A percentile compares a stretch with the other conserved stretches of the same genome.
These are phyloP conservation scores for Cladophialophora chaetospira DNA, from an alignment of 2,329 filamentous ascomycete genomes.

Conservation along the genomic window DNA sequence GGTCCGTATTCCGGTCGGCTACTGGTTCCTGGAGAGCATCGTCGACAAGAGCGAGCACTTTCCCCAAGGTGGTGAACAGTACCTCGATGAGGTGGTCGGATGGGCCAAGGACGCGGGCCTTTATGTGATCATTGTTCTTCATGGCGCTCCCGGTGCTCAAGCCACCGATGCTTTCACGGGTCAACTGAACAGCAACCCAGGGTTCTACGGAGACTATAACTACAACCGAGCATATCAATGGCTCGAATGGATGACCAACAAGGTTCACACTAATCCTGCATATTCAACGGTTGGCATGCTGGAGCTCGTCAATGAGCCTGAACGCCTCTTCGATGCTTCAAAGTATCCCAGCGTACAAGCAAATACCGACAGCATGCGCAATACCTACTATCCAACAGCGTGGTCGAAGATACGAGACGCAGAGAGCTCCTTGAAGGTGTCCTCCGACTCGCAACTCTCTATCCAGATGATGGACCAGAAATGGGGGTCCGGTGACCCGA, in stretches of 20 bases:
- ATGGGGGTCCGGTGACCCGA: slow-evolving; percentile 61
- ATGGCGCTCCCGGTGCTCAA: slow-evolving; percentile 56
- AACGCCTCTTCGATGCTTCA: slow-evolving; percentile 41
- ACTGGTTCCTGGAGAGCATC: slow-evolving; percentile 56
- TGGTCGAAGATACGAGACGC: slow-evolving; percentile 50
- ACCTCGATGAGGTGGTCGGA: slow-evolving; percentile 51
- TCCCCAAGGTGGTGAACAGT: slow-evolving; percentile 50
- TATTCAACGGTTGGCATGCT: slow-evolving; percentile 62
- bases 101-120: slow-evolving; percentile 54
- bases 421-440: slow-evolving; percentile 50
- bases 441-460: slow-evolving; percentile 51
- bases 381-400: slow-evolving; percentile 24
- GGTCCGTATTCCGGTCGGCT: slow-evolving; percentile 58
- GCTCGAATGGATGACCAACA: slow-evolving; percentile 58
- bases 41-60: slow-evolving; percentile 55
- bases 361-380: slow-evolving; percentile 17
- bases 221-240: slow-evolving; percentile 59
- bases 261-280: slow-evolving; percentile 51
- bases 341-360: slow-evolving; percentile 15
- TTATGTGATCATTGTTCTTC: slow-evolving; percentile 58
- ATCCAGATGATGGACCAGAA: slow-evolving; percentile 56
- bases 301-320: slow-evolving; percentile 61
- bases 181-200: slow-evolving; percentile 41
- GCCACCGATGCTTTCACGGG: slow-evolving; percentile 53
- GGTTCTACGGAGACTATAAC: slow-evolving; percentile 60